phyloP scores from a whole-genome alignment of 306 rosid genomes.

The Acacia melanoxylon region DNA sequence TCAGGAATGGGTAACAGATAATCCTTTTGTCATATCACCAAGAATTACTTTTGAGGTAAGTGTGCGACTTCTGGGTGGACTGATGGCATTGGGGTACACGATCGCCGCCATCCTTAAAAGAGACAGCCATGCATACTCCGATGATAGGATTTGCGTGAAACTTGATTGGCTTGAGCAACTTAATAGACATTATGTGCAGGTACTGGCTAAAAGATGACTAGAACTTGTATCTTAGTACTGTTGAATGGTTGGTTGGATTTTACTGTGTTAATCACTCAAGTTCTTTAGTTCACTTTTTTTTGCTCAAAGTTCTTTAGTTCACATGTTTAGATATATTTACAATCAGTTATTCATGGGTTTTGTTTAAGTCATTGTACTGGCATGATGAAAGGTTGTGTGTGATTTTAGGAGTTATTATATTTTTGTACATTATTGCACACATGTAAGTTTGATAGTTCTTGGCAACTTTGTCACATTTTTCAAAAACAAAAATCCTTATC shows the following conservation, averaged over 20 bases:
- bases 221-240: neutral
- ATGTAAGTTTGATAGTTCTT: neutral
- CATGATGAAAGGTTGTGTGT: neutral
- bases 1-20: constrained; percentile 99
- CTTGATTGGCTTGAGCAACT: constrained; percentile 98
- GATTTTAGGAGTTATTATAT: neutral
- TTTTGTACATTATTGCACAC: neutral
- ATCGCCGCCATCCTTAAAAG: constrained; percentile 95
- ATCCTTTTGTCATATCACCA: constrained; percentile 95
- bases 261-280: constrained; percentile 3
- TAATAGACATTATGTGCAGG: constrained; percentile 90
- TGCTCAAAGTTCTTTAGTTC: constrained; percentile 9
- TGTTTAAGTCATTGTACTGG: constrained; percentile 5
- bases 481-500: neutral
- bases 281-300: constrained; percentile 6
- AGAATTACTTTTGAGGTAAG: constrained; percentile 99
- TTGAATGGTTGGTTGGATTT: constrained; percentile 24
- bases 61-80: constrained; percentile 98
- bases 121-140: constrained; percentile 81
- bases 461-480: constrained; percentile 6
- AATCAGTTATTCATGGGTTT: constrained; percentile 13
- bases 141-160: constrained; percentile 73
- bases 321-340: constrained; percentile 22
- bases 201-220: constrained; percentile 31
- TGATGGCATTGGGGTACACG: constrained; percentile 99